These are phyloP conservation scores for Basipetospora chlamydospora DNA, from an alignment of 2,329 filamentous ascomycete species.

Conservation along the genomic window DNA sequence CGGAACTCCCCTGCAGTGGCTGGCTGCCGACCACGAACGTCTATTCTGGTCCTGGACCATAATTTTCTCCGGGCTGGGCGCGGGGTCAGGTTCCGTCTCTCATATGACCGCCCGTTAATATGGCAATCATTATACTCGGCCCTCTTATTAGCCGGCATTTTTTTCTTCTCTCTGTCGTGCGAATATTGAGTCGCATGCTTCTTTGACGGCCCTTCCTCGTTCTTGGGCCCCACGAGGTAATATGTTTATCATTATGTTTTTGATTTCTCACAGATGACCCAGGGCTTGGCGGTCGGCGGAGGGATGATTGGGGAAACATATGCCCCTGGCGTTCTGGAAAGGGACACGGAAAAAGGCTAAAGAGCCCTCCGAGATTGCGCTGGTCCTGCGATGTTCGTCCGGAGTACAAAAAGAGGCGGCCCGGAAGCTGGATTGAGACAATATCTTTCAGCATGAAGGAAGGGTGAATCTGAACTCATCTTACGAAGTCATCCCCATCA, in stretches of 20 bases:
- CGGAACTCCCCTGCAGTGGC: background rate
- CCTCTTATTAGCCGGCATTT: slow-evolving; percentile 5
- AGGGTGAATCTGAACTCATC: no score
- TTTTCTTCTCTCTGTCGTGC: no score
- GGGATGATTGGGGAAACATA: no score
- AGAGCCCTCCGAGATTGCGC: slow-evolving; percentile 4
- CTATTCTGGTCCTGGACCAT: no score
- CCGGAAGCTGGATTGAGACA: background rate
- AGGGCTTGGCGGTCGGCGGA: background rate
- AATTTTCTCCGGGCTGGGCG: slow-evolving; percentile 2
- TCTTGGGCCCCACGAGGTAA: background rate
- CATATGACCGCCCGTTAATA: slow-evolving; percentile 6
- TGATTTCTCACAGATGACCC: background rate
- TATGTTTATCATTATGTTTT: background rate
- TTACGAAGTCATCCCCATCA: no score
- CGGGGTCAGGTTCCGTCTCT: slow-evolving; percentile 4
- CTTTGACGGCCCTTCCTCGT: background rate
- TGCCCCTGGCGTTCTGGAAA: slow-evolving; percentile 5
- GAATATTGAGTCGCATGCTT: background rate
- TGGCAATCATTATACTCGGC: slow-evolving; percentile 2
- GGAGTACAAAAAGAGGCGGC: slow-evolving; percentile 4
- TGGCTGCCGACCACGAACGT: no score
- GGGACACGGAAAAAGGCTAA: slow-evolving; percentile 5
- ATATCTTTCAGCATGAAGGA: background rate
- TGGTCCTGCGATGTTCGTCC: background rate